Evolutionary conservation across 306 rosid species (phyloP).

Genomic region (Luffa acutangula): DNA sequence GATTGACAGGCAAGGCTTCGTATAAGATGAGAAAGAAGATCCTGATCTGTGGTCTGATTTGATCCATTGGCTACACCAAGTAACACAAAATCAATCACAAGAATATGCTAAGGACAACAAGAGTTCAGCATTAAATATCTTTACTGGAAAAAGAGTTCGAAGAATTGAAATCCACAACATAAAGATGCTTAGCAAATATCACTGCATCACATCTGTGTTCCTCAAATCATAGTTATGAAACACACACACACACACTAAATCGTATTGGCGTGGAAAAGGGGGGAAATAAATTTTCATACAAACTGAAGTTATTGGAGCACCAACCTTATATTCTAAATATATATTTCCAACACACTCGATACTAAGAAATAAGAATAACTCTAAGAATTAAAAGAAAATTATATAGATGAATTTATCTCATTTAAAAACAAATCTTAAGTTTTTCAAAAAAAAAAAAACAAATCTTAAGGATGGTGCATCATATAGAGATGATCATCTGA

Average conservation of each 20-base stretch:
- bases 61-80: conserved; percentile 57
- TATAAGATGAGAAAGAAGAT: conserved; percentile 64
- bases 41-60: conserved; percentile 64
- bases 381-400: not conserved
- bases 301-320: not conserved
- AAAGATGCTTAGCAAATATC: too few relatives aligned
- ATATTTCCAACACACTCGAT: not conserved
- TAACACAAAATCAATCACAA: conserved; percentile 18
- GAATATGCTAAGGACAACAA: not conserved
- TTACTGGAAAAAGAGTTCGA: too few relatives aligned
- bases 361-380: not conserved
- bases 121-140: not conserved
- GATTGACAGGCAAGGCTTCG: conserved; percentile 48
- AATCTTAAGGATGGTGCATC: not conserved
- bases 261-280: not conserved
- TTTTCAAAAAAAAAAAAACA: too few relatives aligned
- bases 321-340: not conserved
- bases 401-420: not conserved
- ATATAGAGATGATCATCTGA: not conserved
- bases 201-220: too few relatives aligned
- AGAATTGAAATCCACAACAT: too few relatives aligned
- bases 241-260: too few relatives aligned
- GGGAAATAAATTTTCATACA: not conserved
- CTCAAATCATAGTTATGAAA: not conserved
- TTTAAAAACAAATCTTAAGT: not conserved